Conservation (phyloP, 345 rosid species). For the Lepidium aucheri region DNA sequence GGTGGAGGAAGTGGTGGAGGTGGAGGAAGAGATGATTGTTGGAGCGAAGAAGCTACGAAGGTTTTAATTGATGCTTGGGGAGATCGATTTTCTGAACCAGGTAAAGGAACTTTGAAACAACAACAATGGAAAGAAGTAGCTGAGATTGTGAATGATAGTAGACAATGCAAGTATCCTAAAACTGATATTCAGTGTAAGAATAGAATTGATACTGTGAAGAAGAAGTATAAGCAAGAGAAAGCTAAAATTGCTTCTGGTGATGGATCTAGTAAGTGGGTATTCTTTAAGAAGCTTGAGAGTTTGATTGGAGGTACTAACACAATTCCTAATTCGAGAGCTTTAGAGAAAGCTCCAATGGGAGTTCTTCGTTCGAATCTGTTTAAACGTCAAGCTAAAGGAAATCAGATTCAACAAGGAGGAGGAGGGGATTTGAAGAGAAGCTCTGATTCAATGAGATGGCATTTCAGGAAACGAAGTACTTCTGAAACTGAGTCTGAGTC, state of each 20-base stretch:
- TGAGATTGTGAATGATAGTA: conserved; percentile 68
- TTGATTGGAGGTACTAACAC: conserved; percentile 43
- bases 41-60: conserved; percentile 84
- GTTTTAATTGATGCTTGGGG: conserved; percentile 90
- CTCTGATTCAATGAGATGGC: conserved; percentile 28
- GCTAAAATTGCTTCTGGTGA: conserved; percentile 49
- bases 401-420: background rate
- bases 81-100: conserved; percentile 71
- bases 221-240: conserved; percentile 86
- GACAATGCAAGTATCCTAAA: conserved; percentile 48
- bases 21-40: conserved; percentile 83
- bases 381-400: conserved; percentile 13
- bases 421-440: conserved; percentile 12
- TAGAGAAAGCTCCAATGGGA: conserved; percentile 38
- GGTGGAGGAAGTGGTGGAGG: conserved; percentile 5
- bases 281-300: conserved; percentile 56
- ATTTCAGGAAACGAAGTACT: conserved; percentile 35
- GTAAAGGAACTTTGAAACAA: conserved; percentile 86
- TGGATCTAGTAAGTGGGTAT: conserved; percentile 61
- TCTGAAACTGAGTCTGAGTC: conserved; percentile 31
- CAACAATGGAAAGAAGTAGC: conserved; percentile 95
- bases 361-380: conserved; percentile 32
- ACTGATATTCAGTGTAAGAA: conserved; percentile 94
- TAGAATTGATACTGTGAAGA: conserved; percentile 88
- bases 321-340: background rate